phyloP scores from a whole-genome alignment of 2,329 filamentous ascomycete genomes.

The Aspergillus sp. region DNA sequence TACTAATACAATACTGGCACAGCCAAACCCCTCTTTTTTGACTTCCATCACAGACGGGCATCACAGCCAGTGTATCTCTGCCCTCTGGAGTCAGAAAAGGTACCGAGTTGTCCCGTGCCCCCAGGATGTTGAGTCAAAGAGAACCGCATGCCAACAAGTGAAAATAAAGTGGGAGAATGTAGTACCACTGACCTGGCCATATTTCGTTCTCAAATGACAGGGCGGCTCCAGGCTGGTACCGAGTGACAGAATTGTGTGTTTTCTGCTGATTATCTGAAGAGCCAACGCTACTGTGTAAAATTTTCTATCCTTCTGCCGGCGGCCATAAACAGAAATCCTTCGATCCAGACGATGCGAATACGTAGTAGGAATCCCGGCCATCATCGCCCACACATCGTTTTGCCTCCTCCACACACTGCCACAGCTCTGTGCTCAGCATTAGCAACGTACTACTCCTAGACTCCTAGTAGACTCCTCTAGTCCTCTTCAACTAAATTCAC shows the following conservation, averaged over 20 bases:
- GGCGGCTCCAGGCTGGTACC: not conserved
- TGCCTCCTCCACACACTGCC: constrained; percentile 22
- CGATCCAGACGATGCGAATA: constrained; percentile 9
- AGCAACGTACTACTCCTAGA: not conserved
- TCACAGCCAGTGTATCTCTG: not conserved
- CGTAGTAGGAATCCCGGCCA: constrained; percentile 17
- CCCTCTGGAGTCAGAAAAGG: not conserved
- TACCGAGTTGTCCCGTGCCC: not conserved
- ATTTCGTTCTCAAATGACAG: not conserved
- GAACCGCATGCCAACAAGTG: not conserved
- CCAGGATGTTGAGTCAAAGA: no score
- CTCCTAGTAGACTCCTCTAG: constrained; percentile 9
- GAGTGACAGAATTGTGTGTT: not conserved
- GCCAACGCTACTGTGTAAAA: constrained; percentile 14
- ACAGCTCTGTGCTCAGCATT: constrained; percentile 19
- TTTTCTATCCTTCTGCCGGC: constrained; percentile 20
- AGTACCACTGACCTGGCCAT: not conserved
- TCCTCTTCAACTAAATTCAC: not conserved
- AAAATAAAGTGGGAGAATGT: not conserved
- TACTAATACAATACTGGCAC: constrained; percentile 1
- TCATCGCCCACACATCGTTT: constrained; percentile 15
- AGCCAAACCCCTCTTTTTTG: constrained; percentile 13
- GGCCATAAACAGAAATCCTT: constrained; percentile 27
- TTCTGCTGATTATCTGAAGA: constrained; percentile 9
- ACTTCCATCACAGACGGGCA: not conserved